Conservation (phyloP, 768 basidiomycete genomes). For the Pisolithus sp. region DNA sequence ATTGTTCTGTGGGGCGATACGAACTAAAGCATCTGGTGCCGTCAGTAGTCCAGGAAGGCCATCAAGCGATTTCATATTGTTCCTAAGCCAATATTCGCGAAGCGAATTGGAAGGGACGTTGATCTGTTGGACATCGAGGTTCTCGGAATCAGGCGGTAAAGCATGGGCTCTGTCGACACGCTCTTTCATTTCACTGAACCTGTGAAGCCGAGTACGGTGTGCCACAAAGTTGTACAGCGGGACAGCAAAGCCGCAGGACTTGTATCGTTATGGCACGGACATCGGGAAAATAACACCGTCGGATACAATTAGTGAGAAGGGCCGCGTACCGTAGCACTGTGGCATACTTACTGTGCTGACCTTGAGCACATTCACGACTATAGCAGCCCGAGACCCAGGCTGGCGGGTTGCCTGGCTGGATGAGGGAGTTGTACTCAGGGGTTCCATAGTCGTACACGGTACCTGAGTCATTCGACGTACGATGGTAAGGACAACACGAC, state of each 20-base stretch:
- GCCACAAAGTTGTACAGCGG: constrained; percentile 54
- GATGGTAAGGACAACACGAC: background rate
- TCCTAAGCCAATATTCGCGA: constrained; percentile 44
- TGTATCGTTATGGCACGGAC: background rate
- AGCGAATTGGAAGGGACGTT: constrained; percentile 30
- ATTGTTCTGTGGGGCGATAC: constrained; percentile 6
- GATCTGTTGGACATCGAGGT: constrained; percentile 1
- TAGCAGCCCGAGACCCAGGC: constrained; percentile 54
- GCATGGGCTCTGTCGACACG: constrained; percentile 27
- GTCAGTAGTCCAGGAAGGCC: constrained; percentile 46
- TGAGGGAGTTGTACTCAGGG: constrained; percentile 48
- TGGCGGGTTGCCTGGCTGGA: constrained; percentile 42
- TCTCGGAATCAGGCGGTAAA: constrained; percentile 10
- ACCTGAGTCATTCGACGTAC: constrained; percentile 29
- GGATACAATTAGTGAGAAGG: background rate
- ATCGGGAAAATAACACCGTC: background rate
- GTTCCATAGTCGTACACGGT: constrained; percentile 58
- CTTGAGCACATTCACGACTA: constrained; percentile 56
- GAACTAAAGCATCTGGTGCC: constrained; percentile 15
- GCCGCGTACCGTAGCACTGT: background rate
- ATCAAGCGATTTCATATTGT: constrained; percentile 51
- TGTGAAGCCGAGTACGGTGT: constrained; percentile 47
- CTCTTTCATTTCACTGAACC: constrained; percentile 39
- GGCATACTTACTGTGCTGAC: constrained; percentile 38
- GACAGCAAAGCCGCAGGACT: constrained; percentile 67